phyloP scores from a whole-genome alignment of 257 asterid genomes.

The Mentha longifolia region DNA sequence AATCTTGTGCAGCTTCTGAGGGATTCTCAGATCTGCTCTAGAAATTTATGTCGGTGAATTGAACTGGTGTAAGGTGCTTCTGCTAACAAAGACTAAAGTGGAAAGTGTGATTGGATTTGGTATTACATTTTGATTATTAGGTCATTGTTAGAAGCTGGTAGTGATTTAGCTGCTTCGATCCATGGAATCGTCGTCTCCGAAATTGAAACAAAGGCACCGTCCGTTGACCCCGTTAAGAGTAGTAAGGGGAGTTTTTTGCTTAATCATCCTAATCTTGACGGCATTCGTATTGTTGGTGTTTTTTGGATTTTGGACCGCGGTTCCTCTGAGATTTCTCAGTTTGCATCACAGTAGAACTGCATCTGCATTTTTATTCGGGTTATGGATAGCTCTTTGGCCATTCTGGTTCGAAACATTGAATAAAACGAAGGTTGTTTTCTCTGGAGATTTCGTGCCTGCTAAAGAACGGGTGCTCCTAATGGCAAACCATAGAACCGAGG shows the following conservation, averaged over 20 bases:
- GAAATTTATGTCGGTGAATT: conserved; percentile 10
- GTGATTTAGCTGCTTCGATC: conserved; percentile 9
- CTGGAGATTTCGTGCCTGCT: conserved; percentile 73
- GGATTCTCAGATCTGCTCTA: conserved; percentile 28
- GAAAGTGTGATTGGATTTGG: background rate
- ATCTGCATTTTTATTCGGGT: conserved; percentile 69
- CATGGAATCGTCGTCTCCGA: conserved; percentile 48
- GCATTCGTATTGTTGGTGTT: conserved; percentile 76
- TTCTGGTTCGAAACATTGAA: conserved; percentile 79
- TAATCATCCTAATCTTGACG: conserved; percentile 56
- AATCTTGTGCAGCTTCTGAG: conserved; percentile 22
- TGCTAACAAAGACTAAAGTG: background rate
- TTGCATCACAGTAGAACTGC: conserved; percentile 66
- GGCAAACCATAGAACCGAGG: conserved; percentile 91
- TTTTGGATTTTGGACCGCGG: conserved; percentile 69
- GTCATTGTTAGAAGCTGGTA: background rate
- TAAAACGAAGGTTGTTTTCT: conserved; percentile 74
- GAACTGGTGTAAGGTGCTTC: background rate
- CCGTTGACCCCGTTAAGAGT: conserved; percentile 58
- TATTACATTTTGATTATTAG: background rate
- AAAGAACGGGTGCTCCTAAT: conserved; percentile 71
- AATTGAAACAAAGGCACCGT: conserved; percentile 45
- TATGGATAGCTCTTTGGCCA: conserved; percentile 95
- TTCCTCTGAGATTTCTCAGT: conserved; percentile 58
- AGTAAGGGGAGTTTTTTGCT: conserved; percentile 67